Conservation (phyloP, 2,329 filamentous ascomycete species). For the Akanthomyces lecanii region DNA sequence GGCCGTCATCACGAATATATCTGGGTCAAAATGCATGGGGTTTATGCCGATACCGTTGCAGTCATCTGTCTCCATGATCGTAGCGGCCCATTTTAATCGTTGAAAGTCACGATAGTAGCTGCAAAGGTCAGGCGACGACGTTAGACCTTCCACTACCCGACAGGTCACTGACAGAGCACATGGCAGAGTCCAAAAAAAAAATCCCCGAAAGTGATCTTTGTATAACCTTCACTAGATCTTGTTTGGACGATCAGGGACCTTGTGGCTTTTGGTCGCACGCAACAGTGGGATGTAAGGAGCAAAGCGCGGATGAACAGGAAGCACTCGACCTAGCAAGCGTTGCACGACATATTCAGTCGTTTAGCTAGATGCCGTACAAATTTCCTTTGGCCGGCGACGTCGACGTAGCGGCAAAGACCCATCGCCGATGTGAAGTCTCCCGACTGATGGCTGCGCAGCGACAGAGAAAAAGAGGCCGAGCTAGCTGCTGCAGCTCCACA, state of each 20-base stretch:
- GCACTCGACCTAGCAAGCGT: neutral
- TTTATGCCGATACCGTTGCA: constrained; percentile 11
- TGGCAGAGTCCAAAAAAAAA: neutral
- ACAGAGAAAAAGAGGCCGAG: neutral
- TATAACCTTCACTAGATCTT: neutral
- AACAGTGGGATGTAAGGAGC: neutral
- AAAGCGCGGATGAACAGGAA: neutral
- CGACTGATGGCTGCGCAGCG: neutral
- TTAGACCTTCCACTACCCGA: neutral
- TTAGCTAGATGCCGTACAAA: neutral
- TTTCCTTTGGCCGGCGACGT: neutral
- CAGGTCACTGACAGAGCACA: neutral
- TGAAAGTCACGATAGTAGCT: constrained; percentile 14
- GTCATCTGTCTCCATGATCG: constrained; percentile 15
- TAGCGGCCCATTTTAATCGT: constrained; percentile 15
- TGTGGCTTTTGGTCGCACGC: neutral
- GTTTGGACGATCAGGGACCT: neutral
- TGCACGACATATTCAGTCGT: neutral
- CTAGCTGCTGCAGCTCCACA: constrained; percentile 3
- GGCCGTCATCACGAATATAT: neutral
- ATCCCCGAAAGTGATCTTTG: neutral
- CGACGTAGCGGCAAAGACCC: neutral
- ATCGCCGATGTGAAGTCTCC: constrained; percentile 1
- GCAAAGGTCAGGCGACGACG: constrained; percentile 7
- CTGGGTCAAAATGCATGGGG: constrained; percentile 1